Conservation (phyloP, 495 filamentous ascomycete species). For the Pyrenula massariospora region DNA sequence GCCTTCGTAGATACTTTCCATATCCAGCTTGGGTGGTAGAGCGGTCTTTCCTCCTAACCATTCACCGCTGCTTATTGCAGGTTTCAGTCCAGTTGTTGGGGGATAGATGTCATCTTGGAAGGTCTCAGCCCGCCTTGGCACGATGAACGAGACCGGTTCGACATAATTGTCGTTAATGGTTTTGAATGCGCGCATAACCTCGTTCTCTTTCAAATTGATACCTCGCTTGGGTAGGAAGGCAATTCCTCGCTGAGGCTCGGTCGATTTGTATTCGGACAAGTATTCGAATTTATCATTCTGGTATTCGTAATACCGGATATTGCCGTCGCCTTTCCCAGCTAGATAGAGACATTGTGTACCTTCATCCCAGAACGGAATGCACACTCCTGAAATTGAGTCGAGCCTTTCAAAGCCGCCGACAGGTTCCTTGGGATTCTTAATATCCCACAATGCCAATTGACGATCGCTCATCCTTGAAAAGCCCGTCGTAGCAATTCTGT, state of each 20-base stretch:
- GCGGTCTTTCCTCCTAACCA: slow-evolving; percentile 80
- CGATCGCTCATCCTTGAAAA: slow-evolving; percentile 98
- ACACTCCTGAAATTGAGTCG: slow-evolving; percentile 92
- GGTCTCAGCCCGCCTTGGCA: slow-evolving; percentile 85
- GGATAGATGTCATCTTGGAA: slow-evolving; percentile 98
- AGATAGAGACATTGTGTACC: slow-evolving; percentile 86
- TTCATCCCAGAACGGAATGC: slow-evolving; percentile 99
- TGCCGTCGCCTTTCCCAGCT: slow-evolving; percentile 94
- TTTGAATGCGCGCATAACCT: slow-evolving; percentile 92
- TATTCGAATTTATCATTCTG: slow-evolving; percentile 97
- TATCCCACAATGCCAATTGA: slow-evolving; percentile 91
- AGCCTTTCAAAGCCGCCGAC: slow-evolving; percentile 79
- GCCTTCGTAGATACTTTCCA: slow-evolving; percentile 85
- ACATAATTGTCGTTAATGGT: slow-evolving; percentile 90
- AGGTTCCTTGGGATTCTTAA: slow-evolving; percentile 64
- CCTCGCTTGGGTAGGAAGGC: slow-evolving; percentile 93
- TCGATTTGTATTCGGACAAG: slow-evolving; percentile 89
- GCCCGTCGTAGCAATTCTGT: slow-evolving; percentile 87
- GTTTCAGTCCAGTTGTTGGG: slow-evolving; percentile 61
- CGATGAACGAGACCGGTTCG: slow-evolving; percentile 94
- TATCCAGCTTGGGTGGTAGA: slow-evolving; percentile 79
- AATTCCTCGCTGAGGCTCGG: slow-evolving; percentile 85
- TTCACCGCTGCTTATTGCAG: slow-evolving; percentile 66
- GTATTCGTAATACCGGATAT: slow-evolving; percentile 96
- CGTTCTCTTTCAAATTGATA: slow-evolving; percentile 92